Evolutionary conservation across 23 red algal species (phyloP).

Genomic region (Pyropia yezoensis): DNA sequence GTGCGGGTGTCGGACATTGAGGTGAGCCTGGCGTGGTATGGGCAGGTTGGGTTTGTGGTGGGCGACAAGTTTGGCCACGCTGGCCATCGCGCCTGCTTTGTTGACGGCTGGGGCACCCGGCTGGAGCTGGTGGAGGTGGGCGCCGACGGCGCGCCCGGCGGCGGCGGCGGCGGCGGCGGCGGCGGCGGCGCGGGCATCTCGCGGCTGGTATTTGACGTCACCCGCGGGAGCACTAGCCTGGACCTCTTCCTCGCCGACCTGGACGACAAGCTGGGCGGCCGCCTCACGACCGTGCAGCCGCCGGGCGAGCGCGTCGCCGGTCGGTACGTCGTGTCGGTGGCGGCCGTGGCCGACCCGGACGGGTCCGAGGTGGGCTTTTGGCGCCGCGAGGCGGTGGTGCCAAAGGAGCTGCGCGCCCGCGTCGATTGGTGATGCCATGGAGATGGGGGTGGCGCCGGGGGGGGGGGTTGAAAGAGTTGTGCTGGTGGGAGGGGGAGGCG

Average conservation of each 20-base stretch:
- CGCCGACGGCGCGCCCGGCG: not conserved
- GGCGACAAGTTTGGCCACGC: conserved; percentile 49
- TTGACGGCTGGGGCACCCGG: conserved; percentile 59
- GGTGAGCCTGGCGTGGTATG: conserved; percentile 61
- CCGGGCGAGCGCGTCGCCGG: conserved; percentile 54
- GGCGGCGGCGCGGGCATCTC: conserved; percentile 39
- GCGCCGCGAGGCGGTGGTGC: conserved; percentile 34
- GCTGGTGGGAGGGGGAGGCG: too few relatives aligned
- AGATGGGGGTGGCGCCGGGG: too few relatives aligned
- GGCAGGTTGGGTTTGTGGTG: conserved; percentile 50
- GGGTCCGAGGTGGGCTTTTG: conserved; percentile 54
- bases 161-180: conserved; percentile 22
- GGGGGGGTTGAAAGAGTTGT: too few relatives aligned
- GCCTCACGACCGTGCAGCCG: conserved; percentile 10
- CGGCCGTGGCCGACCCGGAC: conserved; percentile 57
- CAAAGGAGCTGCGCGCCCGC: conserved; percentile 16
- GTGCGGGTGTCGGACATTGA: conserved; percentile 68
- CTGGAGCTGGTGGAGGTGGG: conserved; percentile 58
- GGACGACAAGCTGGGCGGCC: conserved; percentile 37
- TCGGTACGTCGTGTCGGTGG: conserved; percentile 24
- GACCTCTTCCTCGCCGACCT: conserved; percentile 58
- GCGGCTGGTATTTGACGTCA: conserved; percentile 64
- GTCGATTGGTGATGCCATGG: conserved; percentile 34
- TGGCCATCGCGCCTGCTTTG: conserved; percentile 52
- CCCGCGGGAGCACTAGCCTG: conserved; percentile 48